Conservation (phyloP, 2,329 filamentous ascomycete genomes). For the Colletotrichum sojae region DNA sequence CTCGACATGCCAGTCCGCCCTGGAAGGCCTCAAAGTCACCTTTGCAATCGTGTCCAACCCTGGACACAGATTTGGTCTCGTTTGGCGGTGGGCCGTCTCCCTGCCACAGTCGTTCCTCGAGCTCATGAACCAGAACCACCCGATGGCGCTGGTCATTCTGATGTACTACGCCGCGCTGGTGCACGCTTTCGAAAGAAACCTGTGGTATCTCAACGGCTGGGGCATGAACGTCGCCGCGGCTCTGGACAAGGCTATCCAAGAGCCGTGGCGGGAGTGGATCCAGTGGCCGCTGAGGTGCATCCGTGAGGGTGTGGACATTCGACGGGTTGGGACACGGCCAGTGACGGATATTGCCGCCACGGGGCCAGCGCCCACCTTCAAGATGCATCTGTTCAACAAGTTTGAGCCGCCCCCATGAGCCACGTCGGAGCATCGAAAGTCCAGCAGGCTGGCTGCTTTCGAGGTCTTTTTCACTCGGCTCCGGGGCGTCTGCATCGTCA, state of each 20-base stretch:
- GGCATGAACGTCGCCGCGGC: conserved; percentile 20
- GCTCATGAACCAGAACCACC: conserved; percentile 38
- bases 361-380: conserved; percentile 7
- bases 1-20: conserved; percentile 32
- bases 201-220: conserved; percentile 40
- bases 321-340: conserved; percentile 11
- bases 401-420: conserved; percentile 18
- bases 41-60: conserved; percentile 27
- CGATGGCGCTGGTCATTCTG: conserved; percentile 42
- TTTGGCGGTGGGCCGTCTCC: conserved; percentile 43
- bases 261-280: conserved; percentile 38
- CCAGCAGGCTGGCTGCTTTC: too few species aligned
- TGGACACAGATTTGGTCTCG: conserved; percentile 27
- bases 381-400: conserved; percentile 20
- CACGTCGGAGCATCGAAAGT: too few species aligned
- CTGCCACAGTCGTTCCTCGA: conserved; percentile 41
- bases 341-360: background rate
- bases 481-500: too few species aligned
- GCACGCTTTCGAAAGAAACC: conserved; percentile 26
- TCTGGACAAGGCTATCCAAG: conserved; percentile 34
- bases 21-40: conserved; percentile 35
- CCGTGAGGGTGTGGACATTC: conserved; percentile 32
- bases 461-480: too few species aligned
- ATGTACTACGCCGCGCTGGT: conserved; percentile 43
- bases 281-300: conserved; percentile 37